Percentiles rank a stretch among this genome's conserved stretches.
Evolutionary conservation across 805 yeast genomes (phyloP).

Genomic region (Candida fluviatilis): DNA sequence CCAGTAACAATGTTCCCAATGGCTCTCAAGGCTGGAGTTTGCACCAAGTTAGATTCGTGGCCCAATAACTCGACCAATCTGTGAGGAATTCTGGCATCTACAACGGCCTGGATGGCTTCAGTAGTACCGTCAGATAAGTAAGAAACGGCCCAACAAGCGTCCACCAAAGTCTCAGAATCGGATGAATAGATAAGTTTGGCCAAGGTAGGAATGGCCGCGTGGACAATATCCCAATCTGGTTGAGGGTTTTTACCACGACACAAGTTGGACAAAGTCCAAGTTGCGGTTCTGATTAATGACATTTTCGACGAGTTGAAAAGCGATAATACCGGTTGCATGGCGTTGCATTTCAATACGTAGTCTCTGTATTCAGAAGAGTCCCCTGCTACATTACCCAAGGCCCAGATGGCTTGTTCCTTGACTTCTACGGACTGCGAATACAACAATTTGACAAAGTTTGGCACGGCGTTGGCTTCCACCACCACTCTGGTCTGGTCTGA

Average conservation of each 20-base stretch:
- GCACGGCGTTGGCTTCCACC: conserved; percentile 92
- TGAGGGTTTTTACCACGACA: conserved; percentile 96
- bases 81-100: conserved; percentile 92
- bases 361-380: conserved; percentile 91
- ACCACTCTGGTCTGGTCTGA: conserved; percentile 87
- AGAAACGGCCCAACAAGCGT: conserved; percentile 98
- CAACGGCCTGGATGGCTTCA: conserved; percentile 93
- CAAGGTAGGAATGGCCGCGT: conserved; percentile 83
- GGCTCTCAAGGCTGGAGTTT: conserved; percentile 96
- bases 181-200: conserved; percentile 86
- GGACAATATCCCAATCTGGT: conserved; percentile 90
- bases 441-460: conserved; percentile 78
- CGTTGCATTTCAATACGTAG: conserved; percentile 76
- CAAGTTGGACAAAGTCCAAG: conserved; percentile 95
- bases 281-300: conserved; percentile 91
- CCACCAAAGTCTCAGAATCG: conserved; percentile 91
- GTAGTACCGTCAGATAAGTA: conserved; percentile 90
- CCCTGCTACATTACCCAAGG: conserved; percentile 98
- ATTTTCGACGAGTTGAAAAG: conserved; percentile 78
- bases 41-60: conserved; percentile 80
- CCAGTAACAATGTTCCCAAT: conserved; percentile 98
- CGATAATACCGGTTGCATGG: conserved; percentile 82
- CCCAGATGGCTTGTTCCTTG: conserved; percentile 99
- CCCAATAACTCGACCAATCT: conserved; percentile 87
- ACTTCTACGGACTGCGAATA: conserved; percentile 83